Conservation (phyloP, 2,329 filamentous ascomycete genomes). For the Neofusicoccum kwambonambiense region DNA sequence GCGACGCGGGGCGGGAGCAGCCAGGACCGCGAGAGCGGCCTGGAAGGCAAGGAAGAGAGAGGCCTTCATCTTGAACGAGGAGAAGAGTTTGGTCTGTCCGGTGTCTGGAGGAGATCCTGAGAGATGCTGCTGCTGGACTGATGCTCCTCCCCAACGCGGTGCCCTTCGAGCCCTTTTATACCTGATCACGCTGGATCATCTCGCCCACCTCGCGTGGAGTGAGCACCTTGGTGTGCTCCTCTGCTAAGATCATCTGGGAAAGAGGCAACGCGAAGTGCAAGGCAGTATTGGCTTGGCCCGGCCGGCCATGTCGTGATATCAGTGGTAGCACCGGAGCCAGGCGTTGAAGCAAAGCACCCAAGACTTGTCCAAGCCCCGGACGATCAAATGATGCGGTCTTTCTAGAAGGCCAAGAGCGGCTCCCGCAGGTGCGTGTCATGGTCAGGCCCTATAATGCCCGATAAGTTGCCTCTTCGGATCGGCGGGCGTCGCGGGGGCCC, state of each 20-base stretch:
- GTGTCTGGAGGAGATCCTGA: not conserved
- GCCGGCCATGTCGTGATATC: not conserved
- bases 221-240: not conserved
- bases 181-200: not conserved
- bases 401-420: not conserved
- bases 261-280: not conserved
- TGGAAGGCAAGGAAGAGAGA: not conserved
- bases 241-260: not conserved
- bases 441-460: not conserved
- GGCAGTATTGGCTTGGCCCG: conserved; percentile 8
- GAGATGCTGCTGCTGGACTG: not conserved
- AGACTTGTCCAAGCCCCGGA: not conserved
- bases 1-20: not conserved
- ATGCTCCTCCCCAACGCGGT: not conserved
- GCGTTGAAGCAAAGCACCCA: not conserved
- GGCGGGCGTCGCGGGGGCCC: not conserved
- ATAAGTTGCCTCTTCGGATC: not conserved
- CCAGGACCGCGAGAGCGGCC: not conserved
- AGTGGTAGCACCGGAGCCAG: not conserved
- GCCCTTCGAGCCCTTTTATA: not conserved
- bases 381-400: not conserved
- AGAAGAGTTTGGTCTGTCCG: not conserved
- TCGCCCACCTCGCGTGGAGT: not conserved
- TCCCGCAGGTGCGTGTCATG: not conserved
- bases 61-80: not conserved